Base-by-base conservation (phyloP, 768 basidiomycete genomes). In the Leucocoprinus birnbaumii region DNA sequence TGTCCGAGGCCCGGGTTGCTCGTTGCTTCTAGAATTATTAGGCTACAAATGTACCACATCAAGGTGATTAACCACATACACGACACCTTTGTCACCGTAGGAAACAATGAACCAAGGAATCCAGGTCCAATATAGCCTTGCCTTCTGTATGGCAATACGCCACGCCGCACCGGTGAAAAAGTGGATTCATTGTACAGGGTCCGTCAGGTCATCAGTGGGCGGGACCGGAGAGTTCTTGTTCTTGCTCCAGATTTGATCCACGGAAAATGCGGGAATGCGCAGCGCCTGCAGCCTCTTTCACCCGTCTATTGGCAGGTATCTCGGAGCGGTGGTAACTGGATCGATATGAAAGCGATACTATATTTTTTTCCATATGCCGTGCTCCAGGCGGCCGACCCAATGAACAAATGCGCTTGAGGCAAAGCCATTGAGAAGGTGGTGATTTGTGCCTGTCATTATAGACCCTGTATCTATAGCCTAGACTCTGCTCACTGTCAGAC, bases 221-320 rank as follows among this genome's bases (percentile, higher is more conserved):
- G 38, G 35, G 21, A 19, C 44, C 37, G 52, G 35, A 19, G 35
- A n/a, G 25, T 37, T 48, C 25, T 27, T 27, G 13, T 52, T 21
- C n/a, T 41, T 48, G 40, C 46, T 26, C 53, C 46, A 43, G n/a
- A 25, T 35, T 37, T 42, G 31, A 55, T 55, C 41, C 54, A 43
- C 16, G 47, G 47, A 31, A 55, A 48, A 48, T 40, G 53, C 53
- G 25, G 6, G 5, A 31, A 31, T 31, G 31, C 31, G 45, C 22
- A 37, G 22, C 44, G 22, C 18, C 52, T 22, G 21, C 27, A 14
- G 25, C 19, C n/a, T 21, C 21, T 24, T 44, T 21, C n/a, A 31
- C n/a, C 41, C 41, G 26, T 43, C 18, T 27, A 51, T 46, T 45
- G 35, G 53, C 40, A 24, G 40, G 34, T 19, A 25, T n/a, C 44